These are phyloP conservation scores for Geotrichum histeridarum DNA, from an alignment of 1,139 yeast genomes.

Conservation along the genomic window DNA sequence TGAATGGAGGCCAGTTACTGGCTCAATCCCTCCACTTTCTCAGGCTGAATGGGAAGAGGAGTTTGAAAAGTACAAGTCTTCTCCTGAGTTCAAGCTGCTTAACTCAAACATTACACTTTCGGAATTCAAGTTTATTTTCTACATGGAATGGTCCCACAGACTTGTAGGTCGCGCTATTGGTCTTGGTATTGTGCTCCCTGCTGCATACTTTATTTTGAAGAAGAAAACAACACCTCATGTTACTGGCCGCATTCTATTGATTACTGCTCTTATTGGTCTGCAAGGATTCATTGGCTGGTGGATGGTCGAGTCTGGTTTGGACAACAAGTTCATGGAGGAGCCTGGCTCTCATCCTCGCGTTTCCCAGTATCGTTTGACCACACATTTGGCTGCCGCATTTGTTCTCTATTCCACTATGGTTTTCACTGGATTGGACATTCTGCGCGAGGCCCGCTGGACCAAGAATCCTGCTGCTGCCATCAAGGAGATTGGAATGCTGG, in stretches of 20 bases:
- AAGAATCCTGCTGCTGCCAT: constrained; percentile 53
- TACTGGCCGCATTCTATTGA: constrained; percentile 61
- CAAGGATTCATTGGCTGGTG: constrained; percentile 99
- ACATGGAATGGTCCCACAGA: constrained; percentile 98
- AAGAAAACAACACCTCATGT: constrained; percentile 65
- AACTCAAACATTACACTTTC: constrained; percentile 88
- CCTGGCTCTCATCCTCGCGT: constrained; percentile 87
- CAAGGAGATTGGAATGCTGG: constrained; percentile 48
- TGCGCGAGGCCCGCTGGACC: constrained; percentile 69
- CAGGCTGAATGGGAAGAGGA: constrained; percentile 81
- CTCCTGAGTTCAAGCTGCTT: constrained; percentile 87
- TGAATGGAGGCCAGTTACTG: constrained; percentile 98
- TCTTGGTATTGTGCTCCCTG: constrained; percentile 73
- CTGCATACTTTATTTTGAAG: constrained; percentile 67
- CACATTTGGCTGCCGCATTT: constrained; percentile 94
- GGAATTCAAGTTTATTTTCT: constrained; percentile 90
- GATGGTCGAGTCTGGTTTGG: constrained; percentile 98
- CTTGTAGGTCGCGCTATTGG: constrained; percentile 91
- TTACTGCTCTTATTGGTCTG: constrained; percentile 74
- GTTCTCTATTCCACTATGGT: constrained; percentile 81
- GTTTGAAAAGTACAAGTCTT: constrained; percentile 69
- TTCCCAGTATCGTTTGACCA: constrained; percentile 87
- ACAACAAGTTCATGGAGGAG: constrained; percentile 70
- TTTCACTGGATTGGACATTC: constrained; percentile 80
- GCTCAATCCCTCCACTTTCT: constrained; percentile 79